phyloP scores from a whole-genome alignment of 2,329 filamentous ascomycete species.

The Aspergillus sp. region DNA sequence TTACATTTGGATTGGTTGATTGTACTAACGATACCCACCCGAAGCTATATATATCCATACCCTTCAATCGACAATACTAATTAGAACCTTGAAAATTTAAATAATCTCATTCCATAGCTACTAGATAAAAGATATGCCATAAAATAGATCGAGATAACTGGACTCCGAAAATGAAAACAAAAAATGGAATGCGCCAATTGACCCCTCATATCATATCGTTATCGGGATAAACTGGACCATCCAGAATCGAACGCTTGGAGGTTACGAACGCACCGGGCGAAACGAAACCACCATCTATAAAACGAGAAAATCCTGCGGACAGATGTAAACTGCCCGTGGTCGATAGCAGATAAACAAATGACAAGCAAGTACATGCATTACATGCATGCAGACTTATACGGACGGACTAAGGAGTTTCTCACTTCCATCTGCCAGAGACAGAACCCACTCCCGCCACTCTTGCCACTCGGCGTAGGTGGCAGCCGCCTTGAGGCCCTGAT shows the following conservation, averaged over 20 bases:
- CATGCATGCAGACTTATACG: background rate
- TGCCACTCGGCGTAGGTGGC: conserved; percentile 72
- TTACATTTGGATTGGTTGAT: no score
- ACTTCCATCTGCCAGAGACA: conserved; percentile 30
- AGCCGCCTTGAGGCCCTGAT: conserved; percentile 78
- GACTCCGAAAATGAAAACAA: background rate
- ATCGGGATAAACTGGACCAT: background rate
- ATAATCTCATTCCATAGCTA: no score
- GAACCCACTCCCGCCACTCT: conserved; percentile 74
- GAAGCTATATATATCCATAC: no score
- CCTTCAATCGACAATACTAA: no score
- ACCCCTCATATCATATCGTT: background rate
- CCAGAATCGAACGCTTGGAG: background rate
- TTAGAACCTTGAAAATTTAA: no score
- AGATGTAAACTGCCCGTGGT: background rate
- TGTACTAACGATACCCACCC: no score
- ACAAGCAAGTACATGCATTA: background rate
- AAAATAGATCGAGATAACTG: background rate
- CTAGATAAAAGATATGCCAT: background rate
- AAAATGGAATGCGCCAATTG: background rate
- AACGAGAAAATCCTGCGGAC: background rate
- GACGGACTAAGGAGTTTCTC: conserved; percentile 21
- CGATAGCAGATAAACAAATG: background rate
- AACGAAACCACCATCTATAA: background rate
- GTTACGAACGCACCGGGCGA: background rate